Percentiles rank a stretch among this genome's conserved stretches.
Evolutionary conservation across 108 stramenopile species (phyloP).

Genomic region (Craspedostauros australis): DNA sequence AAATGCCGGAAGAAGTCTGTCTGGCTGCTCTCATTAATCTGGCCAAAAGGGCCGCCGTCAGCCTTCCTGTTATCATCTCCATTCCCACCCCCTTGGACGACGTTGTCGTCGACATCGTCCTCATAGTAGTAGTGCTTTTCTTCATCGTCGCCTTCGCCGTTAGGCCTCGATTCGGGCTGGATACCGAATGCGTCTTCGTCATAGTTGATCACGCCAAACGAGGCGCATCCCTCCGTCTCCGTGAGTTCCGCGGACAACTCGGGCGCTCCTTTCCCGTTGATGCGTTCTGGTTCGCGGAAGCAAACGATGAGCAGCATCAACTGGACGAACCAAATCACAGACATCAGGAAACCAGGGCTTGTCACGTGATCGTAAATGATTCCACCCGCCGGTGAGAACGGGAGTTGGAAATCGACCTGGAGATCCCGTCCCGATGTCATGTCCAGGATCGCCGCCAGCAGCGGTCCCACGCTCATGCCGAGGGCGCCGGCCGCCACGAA

Average conservation of each 20-base stretch:
- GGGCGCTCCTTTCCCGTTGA: slow-evolving; percentile 35
- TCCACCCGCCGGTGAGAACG: slow-evolving; percentile 38
- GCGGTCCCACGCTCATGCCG: slow-evolving; percentile 68
- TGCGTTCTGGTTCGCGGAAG: slow-evolving; percentile 54
- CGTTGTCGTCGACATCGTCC: too few relatives aligned
- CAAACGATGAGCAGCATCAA: slow-evolving; percentile 30
- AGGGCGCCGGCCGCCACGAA: slow-evolving; percentile 58
- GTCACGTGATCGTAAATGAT: slow-evolving; percentile 47
- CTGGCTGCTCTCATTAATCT: neutral
- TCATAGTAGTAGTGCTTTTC: too few relatives aligned
- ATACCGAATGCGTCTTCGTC: neutral
- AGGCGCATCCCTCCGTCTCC: too few relatives aligned
- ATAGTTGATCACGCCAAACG: neutral
- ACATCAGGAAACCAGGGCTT: slow-evolving; percentile 52
- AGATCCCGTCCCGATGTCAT: slow-evolving; percentile 39
- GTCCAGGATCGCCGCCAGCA: slow-evolving; percentile 58
- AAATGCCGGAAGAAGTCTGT: too few relatives aligned
- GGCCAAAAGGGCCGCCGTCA: neutral
- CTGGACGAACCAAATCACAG: slow-evolving; percentile 49
- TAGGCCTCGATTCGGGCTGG: too few relatives aligned
- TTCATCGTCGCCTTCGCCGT: too few relatives aligned
- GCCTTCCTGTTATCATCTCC: neutral
- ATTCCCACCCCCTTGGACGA: too few relatives aligned
- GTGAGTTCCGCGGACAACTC: too few relatives aligned
- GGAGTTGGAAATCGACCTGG: slow-evolving; percentile 42